Conservation (phyloP, 2,329 filamentous ascomycete genomes). For the Tolypocladium capitatum region DNA sequence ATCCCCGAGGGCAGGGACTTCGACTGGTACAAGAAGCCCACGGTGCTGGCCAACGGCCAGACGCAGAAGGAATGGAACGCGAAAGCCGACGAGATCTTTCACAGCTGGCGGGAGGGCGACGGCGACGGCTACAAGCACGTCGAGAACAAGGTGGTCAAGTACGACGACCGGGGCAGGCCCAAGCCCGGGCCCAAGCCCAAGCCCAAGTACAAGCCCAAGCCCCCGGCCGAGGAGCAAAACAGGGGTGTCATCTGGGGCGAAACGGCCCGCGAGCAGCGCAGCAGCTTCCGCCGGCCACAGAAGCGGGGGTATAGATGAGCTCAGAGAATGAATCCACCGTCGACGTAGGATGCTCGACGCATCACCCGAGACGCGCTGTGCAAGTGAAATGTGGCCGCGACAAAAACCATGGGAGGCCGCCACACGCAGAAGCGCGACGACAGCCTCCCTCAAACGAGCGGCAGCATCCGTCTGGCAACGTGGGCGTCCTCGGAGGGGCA, state of each 20-base stretch:
- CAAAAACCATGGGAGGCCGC: constrained; percentile 30
- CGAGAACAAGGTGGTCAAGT: no score
- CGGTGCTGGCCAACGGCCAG: not conserved
- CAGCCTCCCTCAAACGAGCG: constrained; percentile 32
- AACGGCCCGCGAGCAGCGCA: no score
- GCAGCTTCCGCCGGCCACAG: no score
- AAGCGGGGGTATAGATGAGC: no score
- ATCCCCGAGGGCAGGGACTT: not conserved
- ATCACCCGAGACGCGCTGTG: not conserved
- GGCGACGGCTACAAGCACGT: no score
- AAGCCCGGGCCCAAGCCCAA: no score
- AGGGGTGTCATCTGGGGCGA: no score
- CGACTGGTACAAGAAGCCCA: not conserved
- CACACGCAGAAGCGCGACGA: constrained; percentile 21
- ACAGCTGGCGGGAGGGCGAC: not conserved
- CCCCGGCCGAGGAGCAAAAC: no score
- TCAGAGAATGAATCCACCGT: no score
- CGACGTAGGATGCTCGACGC: no score
- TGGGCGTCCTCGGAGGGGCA: constrained; percentile 4
- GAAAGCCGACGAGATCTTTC: not conserved
- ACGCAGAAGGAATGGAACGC: not conserved
- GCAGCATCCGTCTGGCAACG: constrained; percentile 24
- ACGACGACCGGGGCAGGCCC: no score
- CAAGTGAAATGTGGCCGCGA: constrained; percentile 23
- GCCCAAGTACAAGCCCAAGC: no score